Evolutionary conservation across 768 basidiomycete genomes (phyloP).

Genomic region (Tylopilus subfusipes): DNA sequence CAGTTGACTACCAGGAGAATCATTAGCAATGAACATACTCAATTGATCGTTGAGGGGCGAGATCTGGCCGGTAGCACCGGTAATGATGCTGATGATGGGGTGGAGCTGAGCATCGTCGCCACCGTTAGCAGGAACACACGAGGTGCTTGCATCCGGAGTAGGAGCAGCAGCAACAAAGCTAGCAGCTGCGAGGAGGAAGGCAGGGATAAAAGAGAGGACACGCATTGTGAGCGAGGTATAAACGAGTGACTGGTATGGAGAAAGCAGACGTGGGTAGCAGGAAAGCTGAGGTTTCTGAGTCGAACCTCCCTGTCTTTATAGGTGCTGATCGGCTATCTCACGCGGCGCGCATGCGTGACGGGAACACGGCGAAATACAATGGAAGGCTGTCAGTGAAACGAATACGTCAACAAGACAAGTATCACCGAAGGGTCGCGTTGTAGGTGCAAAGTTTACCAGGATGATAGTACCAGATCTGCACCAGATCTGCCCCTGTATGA

Average conservation of each 20-base stretch:
- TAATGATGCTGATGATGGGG: not conserved
- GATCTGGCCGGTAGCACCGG: not conserved
- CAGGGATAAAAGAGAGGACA: conserved; percentile 24
- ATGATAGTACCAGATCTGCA: not conserved
- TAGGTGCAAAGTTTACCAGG: not conserved
- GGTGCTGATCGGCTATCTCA: not conserved
- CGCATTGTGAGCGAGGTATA: conserved; percentile 19
- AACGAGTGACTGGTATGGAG: conserved; percentile 10
- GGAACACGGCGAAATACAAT: not conserved
- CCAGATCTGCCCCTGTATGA: not conserved
- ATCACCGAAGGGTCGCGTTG: not conserved
- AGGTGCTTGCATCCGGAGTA: no score
- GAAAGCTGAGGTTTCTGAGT: not conserved
- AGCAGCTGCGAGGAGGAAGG: conserved; percentile 13
- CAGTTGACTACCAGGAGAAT: no score
- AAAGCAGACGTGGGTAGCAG: not conserved
- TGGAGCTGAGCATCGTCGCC: not conserved
- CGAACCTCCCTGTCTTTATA: conserved; percentile 1
- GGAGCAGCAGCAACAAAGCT: conserved; percentile 20
- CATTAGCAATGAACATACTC: not conserved
- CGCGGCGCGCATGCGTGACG: not conserved
- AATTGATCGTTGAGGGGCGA: not conserved
- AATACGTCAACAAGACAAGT: not conserved
- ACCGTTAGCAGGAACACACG: no score
- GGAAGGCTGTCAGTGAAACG: not conserved